Evolutionary conservation across 768 basidiomycete genomes (phyloP), one percentile per base, ranked within the genome.

Genomic region (Tulasnella sp.): DNA sequence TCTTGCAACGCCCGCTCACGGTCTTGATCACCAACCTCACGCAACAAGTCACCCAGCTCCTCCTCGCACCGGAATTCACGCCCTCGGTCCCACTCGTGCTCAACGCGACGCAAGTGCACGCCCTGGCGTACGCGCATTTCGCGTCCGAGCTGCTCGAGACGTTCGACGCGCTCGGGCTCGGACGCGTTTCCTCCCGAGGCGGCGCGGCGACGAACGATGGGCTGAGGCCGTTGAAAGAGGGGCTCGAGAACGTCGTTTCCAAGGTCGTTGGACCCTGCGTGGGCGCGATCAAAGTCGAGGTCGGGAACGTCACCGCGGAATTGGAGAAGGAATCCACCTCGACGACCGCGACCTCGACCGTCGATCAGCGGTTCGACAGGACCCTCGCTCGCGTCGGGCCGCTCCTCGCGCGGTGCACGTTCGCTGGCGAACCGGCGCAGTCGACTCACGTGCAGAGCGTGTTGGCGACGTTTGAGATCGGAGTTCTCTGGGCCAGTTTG

Each of bases 1-100:
- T 86, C 39, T 83, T 93, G 35, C 91, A 91, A 72, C 87, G 89
- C 69, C 91, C 90, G 8, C 80, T 94, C 6, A 90, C 91, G 7
- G 90, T 92, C 32, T 78, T 93, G 44, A 81, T 90, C 75, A 87
- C 83, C 75, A 89, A 89, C 77, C 78, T 93, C 40, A 91, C 90
- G 16, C 83, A 86, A 32, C 83, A 87, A 75, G 83, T 93, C 39
- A 80, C 88, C 1, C 90, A 89, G 7, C 79, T 91, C 22, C 76
- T 92, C 16, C 86, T 89, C 5, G 87, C 90, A 4, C 82, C 87
- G 12, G 80, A 85, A 7, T 90, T 92, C 78, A 82, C 86, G 6
- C 80, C 84, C 22, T 82, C 84, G 72, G 77, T 80, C 32, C 83
- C 87, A 9, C 26, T 59, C 52, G 83, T 82, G 73, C 84, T 83